Evolutionary conservation across 1,284 basidiomycete species (phyloP), one percentile per base, ranked within the genome.

Genomic region (Cystobasidium sp.): DNA sequence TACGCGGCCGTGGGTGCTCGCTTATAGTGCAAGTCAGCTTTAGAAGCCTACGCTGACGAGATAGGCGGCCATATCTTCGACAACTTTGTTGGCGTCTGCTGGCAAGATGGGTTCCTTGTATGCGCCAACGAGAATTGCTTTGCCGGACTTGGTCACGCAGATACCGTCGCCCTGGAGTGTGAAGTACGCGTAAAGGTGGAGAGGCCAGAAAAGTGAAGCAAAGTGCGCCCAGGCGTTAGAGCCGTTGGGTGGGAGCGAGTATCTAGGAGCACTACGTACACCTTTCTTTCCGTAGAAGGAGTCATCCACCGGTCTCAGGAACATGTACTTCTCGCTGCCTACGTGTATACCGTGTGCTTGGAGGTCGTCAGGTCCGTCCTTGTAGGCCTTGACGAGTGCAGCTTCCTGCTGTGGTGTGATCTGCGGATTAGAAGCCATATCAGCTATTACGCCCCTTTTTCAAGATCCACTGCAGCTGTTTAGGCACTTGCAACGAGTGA

Each of bases 81-180:
- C 92, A 43, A 93, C 80, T 22, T 87, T 82, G 59, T 89, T 91
- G 31, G 88, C 86, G 81, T 97, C 93, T 52, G 85, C 81, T 1
- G 90, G 90, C 37, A 84, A 81, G 51, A 83, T 84, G 0, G 93
- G 93, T 37, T 87, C 85, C 0, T 79, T 77, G 84, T 97, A 97
- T 80, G 90, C 89, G 14, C 89, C 87, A 31, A 98, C 88, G 74
- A 98, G 86, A 76, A 97, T 86, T 4, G 93, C 93, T 81, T 94
- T 92, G 78, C 87, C 91, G 37, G 94, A 97, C 86, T 93, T 93
- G 75, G 93, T 90, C 76, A 95, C 81, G 75, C 94, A 84, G 74
- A 87, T 87, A 1, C 95, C 96, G 82, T 93, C 88, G 39, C 86
- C 87, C 93, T 96, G 81, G 31, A 18, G 12, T 52, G 10, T 20